A percentile compares a stretch with the other conserved stretches of the same genome.
Conservation (phyloP, 495 filamentous ascomycete species). For the Elasticomyces elasticus region DNA sequence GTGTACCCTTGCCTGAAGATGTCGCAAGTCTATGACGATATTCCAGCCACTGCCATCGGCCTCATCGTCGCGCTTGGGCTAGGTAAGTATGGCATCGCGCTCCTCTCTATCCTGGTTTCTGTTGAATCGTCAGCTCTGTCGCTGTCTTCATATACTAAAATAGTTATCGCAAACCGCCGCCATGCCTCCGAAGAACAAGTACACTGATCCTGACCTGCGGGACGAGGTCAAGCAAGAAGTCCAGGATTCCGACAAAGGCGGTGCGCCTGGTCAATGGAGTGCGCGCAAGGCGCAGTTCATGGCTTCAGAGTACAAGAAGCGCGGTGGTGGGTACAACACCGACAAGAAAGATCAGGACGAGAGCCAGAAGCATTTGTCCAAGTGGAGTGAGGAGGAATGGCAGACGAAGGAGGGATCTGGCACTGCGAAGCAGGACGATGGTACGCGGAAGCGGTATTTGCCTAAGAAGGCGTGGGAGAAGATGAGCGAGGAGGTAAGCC, state of each 20-base stretch:
- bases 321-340: conserved; percentile 41
- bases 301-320: conserved; percentile 43
- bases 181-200: conserved; percentile 42
- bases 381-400: conserved; percentile 43
- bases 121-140: too few relatives aligned
- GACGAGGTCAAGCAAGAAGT: conserved; percentile 41
- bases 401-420: conserved; percentile 43
- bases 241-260: conserved; percentile 39
- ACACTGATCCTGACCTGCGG: conserved; percentile 40
- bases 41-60: too few relatives aligned
- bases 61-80: too few relatives aligned
- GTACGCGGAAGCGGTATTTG: conserved; percentile 38
- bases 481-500: conserved; percentile 37
- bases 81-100: too few relatives aligned
- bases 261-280: conserved; percentile 42
- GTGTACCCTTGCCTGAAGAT: too few relatives aligned
- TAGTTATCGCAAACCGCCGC: too few relatives aligned
- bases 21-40: too few relatives aligned
- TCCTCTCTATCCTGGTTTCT: too few relatives aligned
- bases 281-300: conserved; percentile 44
- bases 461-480: conserved; percentile 43
- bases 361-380: conserved; percentile 35
- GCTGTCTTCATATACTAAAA: too few relatives aligned
- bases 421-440: conserved; percentile 37
- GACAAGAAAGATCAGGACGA: conserved; percentile 35